Evolutionary conservation across 352 stramenopile species (phyloP), one percentile per base, ranked within the genome.

Genomic region (Bremia lactucae): DNA sequence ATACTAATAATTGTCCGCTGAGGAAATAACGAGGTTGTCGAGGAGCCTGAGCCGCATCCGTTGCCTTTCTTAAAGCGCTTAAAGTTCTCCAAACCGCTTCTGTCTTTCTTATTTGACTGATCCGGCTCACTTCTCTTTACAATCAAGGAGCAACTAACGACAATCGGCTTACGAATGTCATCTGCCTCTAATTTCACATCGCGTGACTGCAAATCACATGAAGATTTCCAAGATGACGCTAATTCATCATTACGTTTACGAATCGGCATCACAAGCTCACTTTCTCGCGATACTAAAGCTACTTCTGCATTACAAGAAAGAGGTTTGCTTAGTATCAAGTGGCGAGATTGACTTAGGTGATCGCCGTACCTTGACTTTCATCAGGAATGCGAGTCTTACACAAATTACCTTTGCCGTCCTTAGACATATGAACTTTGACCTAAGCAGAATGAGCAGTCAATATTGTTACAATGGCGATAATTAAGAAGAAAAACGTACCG

Each of bases 51-150:
- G n/a, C 52, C 42, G 19, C 60, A 70, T 6, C 60, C 60, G 21
- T 85, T 86, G 14, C 75, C 71, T 45, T 93, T 93, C 31, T 76
- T 83, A 50, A 93, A 93, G 6, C 73, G 72, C 60, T 93, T 93
- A 48, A 81, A 90, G 28, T 93, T 89, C 29, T 60, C 42, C 10
- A 64, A 40, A 8, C 48, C 36, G n/a, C 49, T 33, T 24, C 22
- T 36, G 22, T 25, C 33, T 13, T n/a, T 42, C 29, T 23, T 31
- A 34, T 19, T n/a, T 21, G 34, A 23, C 16, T 9, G 31, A 23
- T 21, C 13, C 4, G 37, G 36, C 4, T 41, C 36, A 19, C 31
- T 44, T 28, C 59, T 68, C 38, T 72, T 80, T 9, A 83, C 59
- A 9, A 88, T 50, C 13, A 88, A 45, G 6, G 55, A 59, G 42